phyloP scores from a whole-genome alignment of 768 basidiomycete species.

The Sistotremastrum suecicum region DNA sequence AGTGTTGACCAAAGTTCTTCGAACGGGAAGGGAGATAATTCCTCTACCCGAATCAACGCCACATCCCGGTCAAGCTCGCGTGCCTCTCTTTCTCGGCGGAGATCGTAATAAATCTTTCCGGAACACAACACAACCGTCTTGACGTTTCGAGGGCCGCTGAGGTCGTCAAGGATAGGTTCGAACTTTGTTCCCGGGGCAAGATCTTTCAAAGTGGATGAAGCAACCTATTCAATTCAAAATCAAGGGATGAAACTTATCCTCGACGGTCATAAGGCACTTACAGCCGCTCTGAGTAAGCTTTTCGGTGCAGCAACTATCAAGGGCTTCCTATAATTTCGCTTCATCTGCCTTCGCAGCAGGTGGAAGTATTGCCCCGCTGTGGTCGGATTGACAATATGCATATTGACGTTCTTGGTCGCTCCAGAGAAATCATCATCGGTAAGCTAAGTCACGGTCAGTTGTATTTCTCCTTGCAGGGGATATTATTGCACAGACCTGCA shows the following conservation, averaged over 20 bases:
- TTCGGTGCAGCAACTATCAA: constrained; percentile 78
- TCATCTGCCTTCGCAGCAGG: constrained; percentile 73
- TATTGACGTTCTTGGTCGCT: constrained; percentile 47
- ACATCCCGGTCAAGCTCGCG: constrained; percentile 33
- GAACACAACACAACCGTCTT: constrained; percentile 60
- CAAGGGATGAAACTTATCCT: neutral
- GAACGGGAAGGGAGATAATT: constrained; percentile 84
- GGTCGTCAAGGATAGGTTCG: constrained; percentile 53
- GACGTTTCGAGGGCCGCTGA: constrained; percentile 22
- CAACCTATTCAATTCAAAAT: constrained; percentile 33
- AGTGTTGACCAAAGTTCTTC: constrained; percentile 31
- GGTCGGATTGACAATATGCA: constrained; percentile 76
- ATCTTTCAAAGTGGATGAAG: constrained; percentile 52
- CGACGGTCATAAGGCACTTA: constrained; percentile 19
- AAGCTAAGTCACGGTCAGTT: constrained; percentile 4
- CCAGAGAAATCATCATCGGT: constrained; percentile 15
- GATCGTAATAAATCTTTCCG: constrained; percentile 84
- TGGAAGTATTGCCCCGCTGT: constrained; percentile 92
- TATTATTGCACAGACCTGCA: constrained; percentile 46
- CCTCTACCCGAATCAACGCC: constrained; percentile 69
- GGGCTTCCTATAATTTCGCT: constrained; percentile 77
- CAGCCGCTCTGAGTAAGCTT: constrained; percentile 62
- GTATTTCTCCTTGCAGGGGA: no score
- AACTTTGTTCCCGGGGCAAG: constrained; percentile 47
- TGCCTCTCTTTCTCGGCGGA: constrained; percentile 51